Conservation (phyloP, 805 yeast genomes). For the Monosporozyma yasuniensis region DNA sequence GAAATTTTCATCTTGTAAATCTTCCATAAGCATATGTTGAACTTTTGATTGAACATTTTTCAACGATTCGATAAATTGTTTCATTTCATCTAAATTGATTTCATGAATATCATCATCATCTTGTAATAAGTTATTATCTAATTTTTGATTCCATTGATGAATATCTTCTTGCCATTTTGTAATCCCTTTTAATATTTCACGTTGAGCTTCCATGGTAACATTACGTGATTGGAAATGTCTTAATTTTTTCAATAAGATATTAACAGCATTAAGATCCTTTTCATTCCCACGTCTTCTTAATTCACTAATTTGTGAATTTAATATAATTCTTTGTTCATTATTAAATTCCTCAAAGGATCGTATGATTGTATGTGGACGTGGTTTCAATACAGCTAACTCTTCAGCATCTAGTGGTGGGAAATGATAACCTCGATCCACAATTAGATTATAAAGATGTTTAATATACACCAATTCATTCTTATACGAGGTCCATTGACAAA, state of each 20-base stretch:
- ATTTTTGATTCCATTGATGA: neutral
- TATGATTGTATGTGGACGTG: constrained; percentile 59
- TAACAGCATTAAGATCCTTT: constrained; percentile 87
- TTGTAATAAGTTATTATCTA: neutral
- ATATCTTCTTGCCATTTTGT: neutral
- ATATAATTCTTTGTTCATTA: constrained; percentile 82
- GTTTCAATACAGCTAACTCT: constrained; percentile 86
- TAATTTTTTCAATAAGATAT: constrained; percentile 81
- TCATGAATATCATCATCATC: neutral
- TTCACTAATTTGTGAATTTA: constrained; percentile 89
- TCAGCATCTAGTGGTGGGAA: constrained; percentile 85
- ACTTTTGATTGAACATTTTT: constrained; percentile 78
- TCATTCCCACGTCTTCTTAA: constrained; percentile 90
- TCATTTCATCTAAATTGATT: constrained; percentile 37
- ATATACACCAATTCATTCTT: constrained; percentile 85
- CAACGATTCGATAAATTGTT: constrained; percentile 25
- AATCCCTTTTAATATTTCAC: neutral
- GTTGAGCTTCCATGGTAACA: neutral
- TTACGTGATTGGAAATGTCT: neutral
- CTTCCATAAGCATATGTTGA: constrained; percentile 69
- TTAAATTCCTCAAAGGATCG: constrained; percentile 63
- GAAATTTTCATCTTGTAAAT: constrained; percentile 50
- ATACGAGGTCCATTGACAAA: constrained; percentile 78
- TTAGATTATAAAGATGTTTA: constrained; percentile 86
- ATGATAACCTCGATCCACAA: constrained; percentile 78